phyloP scores from a whole-genome alignment of 164 flowering plant species.

The Tetracentron sinense region DNA sequence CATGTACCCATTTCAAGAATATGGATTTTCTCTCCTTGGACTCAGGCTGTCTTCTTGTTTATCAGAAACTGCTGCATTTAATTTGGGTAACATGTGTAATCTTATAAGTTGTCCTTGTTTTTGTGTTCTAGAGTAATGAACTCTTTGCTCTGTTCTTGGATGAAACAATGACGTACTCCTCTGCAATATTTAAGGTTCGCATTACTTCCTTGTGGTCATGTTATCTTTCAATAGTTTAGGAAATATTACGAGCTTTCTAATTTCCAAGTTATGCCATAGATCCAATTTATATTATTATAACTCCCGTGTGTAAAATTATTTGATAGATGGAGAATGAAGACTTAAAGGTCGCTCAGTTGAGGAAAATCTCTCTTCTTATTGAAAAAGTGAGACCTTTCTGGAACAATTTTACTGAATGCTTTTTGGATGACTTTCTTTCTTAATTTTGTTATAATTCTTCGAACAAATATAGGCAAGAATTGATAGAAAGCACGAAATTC shows the following conservation, averaged over 20 bases:
- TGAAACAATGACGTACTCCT: slow-evolving; percentile 91
- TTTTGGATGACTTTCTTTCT: not conserved
- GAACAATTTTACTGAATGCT: not conserved
- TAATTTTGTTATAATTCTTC: not conserved
- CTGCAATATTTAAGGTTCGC: slow-evolving; percentile 80
- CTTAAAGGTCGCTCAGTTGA: slow-evolving; percentile 66
- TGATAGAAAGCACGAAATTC: slow-evolving; percentile 56
- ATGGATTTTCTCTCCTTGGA: not conserved
- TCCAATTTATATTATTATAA: not conserved
- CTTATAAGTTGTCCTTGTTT: slow-evolving; percentile 6
- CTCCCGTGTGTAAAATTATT: slow-evolving; percentile 1
- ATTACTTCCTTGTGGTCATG: not conserved
- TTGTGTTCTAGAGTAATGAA: slow-evolving; percentile 67
- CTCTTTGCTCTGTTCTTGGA: slow-evolving; percentile 86
- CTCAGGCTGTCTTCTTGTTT: not conserved
- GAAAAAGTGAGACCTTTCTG: slow-evolving; percentile 54
- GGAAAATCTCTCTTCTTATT: slow-evolving; percentile 72
- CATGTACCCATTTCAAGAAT: not conserved
- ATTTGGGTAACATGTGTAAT: not conserved
- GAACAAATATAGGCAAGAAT: slow-evolving; percentile 52
- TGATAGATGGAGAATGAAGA: slow-evolving; percentile 65
- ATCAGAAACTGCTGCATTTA: not conserved
- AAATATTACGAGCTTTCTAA: not conserved
- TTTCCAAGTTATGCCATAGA: not conserved
- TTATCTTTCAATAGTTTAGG: too few species aligned